Base-by-base conservation (phyloP, 2,329 filamentous ascomycete genomes). In the Dactylellina haptotyla region DNA sequence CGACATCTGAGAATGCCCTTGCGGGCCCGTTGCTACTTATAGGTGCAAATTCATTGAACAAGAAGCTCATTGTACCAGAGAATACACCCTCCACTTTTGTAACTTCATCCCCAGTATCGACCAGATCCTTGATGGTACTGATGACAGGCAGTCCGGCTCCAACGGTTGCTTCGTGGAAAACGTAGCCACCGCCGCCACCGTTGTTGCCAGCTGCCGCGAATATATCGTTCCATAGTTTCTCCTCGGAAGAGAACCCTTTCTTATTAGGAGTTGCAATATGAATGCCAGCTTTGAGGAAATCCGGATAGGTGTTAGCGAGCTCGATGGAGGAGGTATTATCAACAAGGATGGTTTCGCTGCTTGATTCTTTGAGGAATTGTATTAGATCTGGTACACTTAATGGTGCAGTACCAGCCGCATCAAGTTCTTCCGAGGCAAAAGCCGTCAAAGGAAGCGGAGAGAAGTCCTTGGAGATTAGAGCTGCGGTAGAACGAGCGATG, bases 181-280 rank as follows among this genome's bases (percentile, higher is more conserved):
- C 85, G 80, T 92, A 90, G 45, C 93, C 91, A 48, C 85, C 84
- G 18, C 77, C 79, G 16, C 80, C 76, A n/a, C 76, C 75, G 9
- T 82, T 81, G 32, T 83, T 81, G 45, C 90, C 90, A 0, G 93
- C 89, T 0, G 91, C 86, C 2, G 84, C 83, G 81, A 96, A 96
- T 79, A 99, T 97, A 75, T 90, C 87, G 79, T 91, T 87, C 93
- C 94, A 99, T 64, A 97, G 84, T 77, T 88, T 84, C 78, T 91
- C 88, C 48, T 87, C 88, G 67, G 90, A 89, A 0, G 92, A 96
- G 83, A 99, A 99, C 12, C 91, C 94, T 83, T 99, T 99, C 85
- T 99, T 99, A 85, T 98, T 99, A 45, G 95, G 93, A 0, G 95
- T 99, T 26, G 98, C 92, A 78, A 99, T 88, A 81, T 88, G 94